Evolutionary conservation across 1,284 basidiomycete genomes (phyloP), one percentile per base, ranked within the genome.

Genomic region (Tilletia horrida): DNA sequence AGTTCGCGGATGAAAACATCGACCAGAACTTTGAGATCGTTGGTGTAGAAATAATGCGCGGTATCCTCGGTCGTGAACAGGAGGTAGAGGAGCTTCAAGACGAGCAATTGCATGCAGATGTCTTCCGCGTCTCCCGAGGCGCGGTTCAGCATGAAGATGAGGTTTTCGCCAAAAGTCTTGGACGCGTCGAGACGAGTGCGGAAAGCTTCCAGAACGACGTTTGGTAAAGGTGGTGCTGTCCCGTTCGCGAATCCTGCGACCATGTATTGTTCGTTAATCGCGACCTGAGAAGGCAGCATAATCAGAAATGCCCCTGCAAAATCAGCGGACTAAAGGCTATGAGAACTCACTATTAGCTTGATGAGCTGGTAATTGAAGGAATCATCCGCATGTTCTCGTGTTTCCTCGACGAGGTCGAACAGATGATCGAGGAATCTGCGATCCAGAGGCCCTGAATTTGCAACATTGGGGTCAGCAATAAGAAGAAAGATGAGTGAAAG

Each of bases 261-360:
- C 95, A 98, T 97, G 84, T 96, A 97, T 82, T 98, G 95, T 83
- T 99, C 95, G 80, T 97, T 97, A 47, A 99, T 85, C 0, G 95
- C 91, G 21, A 76, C 71, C 47, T 57, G 14, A 57, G 25, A 16
- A 18, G 18, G 47, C 18, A 11, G 47, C 44, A 50, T n/a, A 52
- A 23, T 14, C 25, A 16, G 29, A 62, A 14, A 3, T 6, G 18
- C 3, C 18, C n/a, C 3, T 11, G 7, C 13, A 35, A 13, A 13
- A 13, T n/a, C n/a, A 40, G 35, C 6, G 35, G 4, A 11, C 35
- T 40, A 6, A 11, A 40, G 4, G 35, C 6, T 40, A 6, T 40
- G 6, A 45, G 27, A n/a, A 52, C 59, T 57, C 23, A 93, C 93
- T 72, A 97, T 89, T 48, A 97, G 86, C 80, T 93, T 93, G 81